These are phyloP conservation scores for Eutrema japonicum DNA, from an alignment of 345 rosid species.

Conservation along the genomic window DNA sequence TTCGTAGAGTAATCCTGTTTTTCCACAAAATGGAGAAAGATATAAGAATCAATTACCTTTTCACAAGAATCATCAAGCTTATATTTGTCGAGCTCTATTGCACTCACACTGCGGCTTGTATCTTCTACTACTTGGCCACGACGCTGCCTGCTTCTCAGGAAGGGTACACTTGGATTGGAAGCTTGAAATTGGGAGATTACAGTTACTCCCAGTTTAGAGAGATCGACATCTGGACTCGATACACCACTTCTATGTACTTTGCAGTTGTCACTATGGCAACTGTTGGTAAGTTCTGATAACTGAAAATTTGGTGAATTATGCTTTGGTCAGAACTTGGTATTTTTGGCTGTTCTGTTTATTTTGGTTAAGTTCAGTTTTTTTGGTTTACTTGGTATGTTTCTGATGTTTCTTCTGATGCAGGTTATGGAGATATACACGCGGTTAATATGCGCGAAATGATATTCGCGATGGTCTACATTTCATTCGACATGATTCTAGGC, in stretches of 20 bases:
- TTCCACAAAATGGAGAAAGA: slow-evolving; percentile 84
- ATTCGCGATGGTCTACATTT: slow-evolving; percentile 78
- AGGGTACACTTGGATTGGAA: slow-evolving; percentile 92
- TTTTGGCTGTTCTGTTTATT: too few relatives aligned
- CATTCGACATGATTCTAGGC: slow-evolving; percentile 88
- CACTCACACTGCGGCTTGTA: slow-evolving; percentile 93
- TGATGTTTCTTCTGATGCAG: slow-evolving; percentile 41
- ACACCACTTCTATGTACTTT: slow-evolving; percentile 74
- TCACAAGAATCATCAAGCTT: slow-evolving; percentile 79
- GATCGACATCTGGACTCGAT: slow-evolving; percentile 76
- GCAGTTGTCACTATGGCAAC: slow-evolving; percentile 94
- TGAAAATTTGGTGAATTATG: too few relatives aligned
- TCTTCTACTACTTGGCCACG: slow-evolving; percentile 90
- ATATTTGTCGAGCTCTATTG: slow-evolving; percentile 85
- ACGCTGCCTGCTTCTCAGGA: slow-evolving; percentile 74
- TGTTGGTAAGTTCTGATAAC: slow-evolving; percentile 56
- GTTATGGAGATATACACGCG: slow-evolving; percentile 92
- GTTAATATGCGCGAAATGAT: slow-evolving; percentile 88
- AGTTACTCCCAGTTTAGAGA: slow-evolving; percentile 66
- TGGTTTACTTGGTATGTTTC: neutral
- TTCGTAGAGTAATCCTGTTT: slow-evolving; percentile 57
- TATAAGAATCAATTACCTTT: slow-evolving; percentile 79
- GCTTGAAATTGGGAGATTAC: slow-evolving; percentile 78
- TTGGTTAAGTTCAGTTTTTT: neutral
- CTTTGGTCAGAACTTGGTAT: too few relatives aligned